phyloP scores from a whole-genome alignment of 2,329 filamentous ascomycete species.

The Aureobasidium sp. region DNA sequence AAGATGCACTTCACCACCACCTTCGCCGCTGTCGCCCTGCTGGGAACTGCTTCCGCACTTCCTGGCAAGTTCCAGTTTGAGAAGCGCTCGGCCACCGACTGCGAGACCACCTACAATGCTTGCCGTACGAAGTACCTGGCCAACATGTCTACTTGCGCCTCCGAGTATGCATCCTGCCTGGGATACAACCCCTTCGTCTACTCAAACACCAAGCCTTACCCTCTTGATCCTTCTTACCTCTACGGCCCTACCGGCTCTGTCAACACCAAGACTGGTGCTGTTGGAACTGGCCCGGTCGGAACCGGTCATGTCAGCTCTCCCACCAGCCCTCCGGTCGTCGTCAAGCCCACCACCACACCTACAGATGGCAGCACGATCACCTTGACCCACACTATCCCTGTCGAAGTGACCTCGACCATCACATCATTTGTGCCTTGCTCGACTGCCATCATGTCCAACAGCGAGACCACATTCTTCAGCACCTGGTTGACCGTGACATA shows the following conservation, averaged over 20 bases:
- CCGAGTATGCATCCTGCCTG: constrained; percentile 14
- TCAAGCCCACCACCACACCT: neutral
- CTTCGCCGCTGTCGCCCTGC: neutral
- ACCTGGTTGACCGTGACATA: constrained; percentile 32
- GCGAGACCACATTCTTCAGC: constrained; percentile 26
- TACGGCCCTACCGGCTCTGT: neutral
- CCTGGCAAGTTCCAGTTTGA: constrained; percentile 7
- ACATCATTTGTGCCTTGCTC: constrained; percentile 31
- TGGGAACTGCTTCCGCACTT: constrained; percentile 9
- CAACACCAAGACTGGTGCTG: neutral
- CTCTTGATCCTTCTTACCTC: neutral
- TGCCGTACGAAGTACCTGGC: neutral
- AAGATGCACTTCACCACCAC: constrained; percentile 9
- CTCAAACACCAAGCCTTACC: neutral
- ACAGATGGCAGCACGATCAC: neutral
- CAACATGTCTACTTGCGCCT: constrained; percentile 12
- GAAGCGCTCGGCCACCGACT: neutral
- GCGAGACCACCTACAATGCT: neutral
- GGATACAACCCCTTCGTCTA: constrained; percentile 14
- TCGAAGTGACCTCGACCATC: constrained; percentile 26
- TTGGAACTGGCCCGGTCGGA: neutral
- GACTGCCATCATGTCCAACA: constrained; percentile 27
- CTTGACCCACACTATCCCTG: constrained; percentile 16
- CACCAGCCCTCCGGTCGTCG: constrained; percentile 4
- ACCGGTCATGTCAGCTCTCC: constrained; percentile 11